Evolutionary conservation across 805 yeast species (phyloP).

Genomic region (Candida anglica): DNA sequence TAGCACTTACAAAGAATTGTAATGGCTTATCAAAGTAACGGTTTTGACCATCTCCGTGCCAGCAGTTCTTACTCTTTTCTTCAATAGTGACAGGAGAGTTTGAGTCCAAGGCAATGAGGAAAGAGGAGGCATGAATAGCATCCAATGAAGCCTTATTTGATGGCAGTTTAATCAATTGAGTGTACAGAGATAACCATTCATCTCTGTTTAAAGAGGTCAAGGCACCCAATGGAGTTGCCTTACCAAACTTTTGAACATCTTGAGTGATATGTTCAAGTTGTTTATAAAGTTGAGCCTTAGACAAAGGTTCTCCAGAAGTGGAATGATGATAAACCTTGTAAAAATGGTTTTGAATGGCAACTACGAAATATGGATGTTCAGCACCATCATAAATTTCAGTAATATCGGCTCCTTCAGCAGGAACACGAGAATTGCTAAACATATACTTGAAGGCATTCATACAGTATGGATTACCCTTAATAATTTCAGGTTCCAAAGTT

Average conservation of each 20-base stretch:
- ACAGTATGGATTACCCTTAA: constrained; percentile 79
- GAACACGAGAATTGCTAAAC: constrained; percentile 88
- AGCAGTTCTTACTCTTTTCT: constrained; percentile 77
- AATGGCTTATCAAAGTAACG: constrained; percentile 90
- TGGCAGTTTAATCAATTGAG: constrained; percentile 55
- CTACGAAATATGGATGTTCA: constrained; percentile 64
- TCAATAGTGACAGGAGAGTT: constrained; percentile 73
- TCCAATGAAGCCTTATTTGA: constrained; percentile 58
- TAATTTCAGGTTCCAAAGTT: constrained; percentile 75
- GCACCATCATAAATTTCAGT: constrained; percentile 49
- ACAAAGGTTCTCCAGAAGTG: constrained; percentile 36
- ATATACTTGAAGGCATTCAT: constrained; percentile 89
- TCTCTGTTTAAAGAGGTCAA: constrained; percentile 86
- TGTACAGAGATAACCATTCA: constrained; percentile 62
- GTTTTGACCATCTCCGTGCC: constrained; percentile 96
- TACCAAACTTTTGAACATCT: constrained; percentile 24
- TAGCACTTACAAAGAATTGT: constrained; percentile 75
- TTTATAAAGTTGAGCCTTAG: constrained; percentile 47
- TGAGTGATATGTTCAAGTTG: constrained; percentile 54
- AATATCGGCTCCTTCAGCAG: constrained; percentile 60
- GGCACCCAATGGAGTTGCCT: constrained; percentile 64
- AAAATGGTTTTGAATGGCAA: constrained; percentile 72
- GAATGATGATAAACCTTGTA: constrained; percentile 68
- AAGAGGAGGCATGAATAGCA: constrained; percentile 72
- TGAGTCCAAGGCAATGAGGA: constrained; percentile 73